Conservation (phyloP, 2,329 filamentous ascomycete species). For the Nemania diffusa region DNA sequence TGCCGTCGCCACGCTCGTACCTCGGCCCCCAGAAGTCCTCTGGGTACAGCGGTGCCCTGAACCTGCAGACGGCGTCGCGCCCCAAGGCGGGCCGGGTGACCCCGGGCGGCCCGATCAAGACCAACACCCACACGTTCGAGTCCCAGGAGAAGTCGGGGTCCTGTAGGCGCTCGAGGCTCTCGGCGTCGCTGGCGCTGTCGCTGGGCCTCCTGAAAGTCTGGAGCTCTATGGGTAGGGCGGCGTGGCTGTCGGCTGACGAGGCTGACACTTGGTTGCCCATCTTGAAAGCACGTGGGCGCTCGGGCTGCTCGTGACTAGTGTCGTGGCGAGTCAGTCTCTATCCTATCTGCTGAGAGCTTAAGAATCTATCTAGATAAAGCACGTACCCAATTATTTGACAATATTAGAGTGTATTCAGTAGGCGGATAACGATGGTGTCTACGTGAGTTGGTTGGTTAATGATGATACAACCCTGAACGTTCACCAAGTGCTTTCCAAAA, state of each 20-base stretch:
- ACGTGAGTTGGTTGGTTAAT: background rate
- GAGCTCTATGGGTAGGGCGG: too few species aligned
- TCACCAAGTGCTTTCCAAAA: background rate
- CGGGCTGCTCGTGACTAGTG: background rate
- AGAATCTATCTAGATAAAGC: background rate
- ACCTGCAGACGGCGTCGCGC: too few species aligned
- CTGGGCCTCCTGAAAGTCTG: too few species aligned
- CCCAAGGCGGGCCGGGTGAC: too few species aligned
- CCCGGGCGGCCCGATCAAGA: too few species aligned
- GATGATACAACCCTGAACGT: background rate
- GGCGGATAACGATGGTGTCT: background rate
- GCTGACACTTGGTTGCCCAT: background rate
- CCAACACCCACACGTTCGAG: background rate
- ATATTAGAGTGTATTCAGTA: background rate
- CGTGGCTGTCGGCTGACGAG: background rate
- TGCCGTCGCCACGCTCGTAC: background rate
- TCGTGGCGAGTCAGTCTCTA: background rate
- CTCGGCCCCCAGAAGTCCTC: too few species aligned
- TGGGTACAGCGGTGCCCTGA: too few species aligned
- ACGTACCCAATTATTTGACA: background rate
- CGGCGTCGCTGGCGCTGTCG: too few species aligned
- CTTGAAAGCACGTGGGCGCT: background rate
- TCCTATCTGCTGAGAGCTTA: background rate
- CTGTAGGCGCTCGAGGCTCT: too few species aligned
- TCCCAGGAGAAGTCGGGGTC: background rate